A percentile compares a stretch with the other conserved stretches of the same genome.
Evolutionary conservation across 2,329 filamentous ascomycete species (phyloP).

Genomic region (Gliomastix tumulicola): DNA sequence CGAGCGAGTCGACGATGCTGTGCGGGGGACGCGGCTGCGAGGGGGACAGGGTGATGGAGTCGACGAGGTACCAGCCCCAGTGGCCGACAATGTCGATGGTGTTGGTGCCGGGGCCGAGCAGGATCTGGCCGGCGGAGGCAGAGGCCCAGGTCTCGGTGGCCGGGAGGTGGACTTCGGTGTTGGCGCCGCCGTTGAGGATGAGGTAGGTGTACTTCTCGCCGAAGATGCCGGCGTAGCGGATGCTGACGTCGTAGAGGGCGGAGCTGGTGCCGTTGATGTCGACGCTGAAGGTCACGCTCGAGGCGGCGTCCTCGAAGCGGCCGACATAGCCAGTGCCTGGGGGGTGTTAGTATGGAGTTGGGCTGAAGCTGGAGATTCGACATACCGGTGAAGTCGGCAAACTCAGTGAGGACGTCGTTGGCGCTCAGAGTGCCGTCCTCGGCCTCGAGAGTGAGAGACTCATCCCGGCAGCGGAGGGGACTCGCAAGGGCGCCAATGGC

Average conservation of each 20-base stretch:
- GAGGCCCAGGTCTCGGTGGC: slow-evolving; percentile 28
- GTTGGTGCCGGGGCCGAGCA: slow-evolving; percentile 33
- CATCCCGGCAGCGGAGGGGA: too few relatives aligned
- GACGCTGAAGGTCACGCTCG: slow-evolving; percentile 35
- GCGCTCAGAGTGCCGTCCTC: slow-evolving; percentile 32
- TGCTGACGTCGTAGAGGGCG: slow-evolving; percentile 29
- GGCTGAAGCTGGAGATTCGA: background rate
- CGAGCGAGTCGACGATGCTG: slow-evolving; percentile 25
- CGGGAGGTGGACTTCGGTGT: slow-evolving; percentile 30
- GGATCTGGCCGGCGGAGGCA: slow-evolving; percentile 32
- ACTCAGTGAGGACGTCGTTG: slow-evolving; percentile 27
- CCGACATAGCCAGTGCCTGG: slow-evolving; percentile 38
- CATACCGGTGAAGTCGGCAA: slow-evolving; percentile 28
- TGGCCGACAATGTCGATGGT: slow-evolving; percentile 37
- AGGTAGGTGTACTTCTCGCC: slow-evolving; percentile 36
- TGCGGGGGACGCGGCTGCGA: slow-evolving; percentile 26
- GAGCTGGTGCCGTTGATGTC: slow-evolving; percentile 27
- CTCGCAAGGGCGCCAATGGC: too few relatives aligned
- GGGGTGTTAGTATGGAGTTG: background rate
- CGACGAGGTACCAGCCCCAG: slow-evolving; percentile 42
- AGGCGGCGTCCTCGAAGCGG: slow-evolving; percentile 31
- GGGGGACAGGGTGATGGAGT: slow-evolving; percentile 30
- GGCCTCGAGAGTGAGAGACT: slow-evolving; percentile 29
- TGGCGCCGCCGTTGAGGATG: slow-evolving; percentile 31
- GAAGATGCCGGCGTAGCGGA: slow-evolving; percentile 36